Conservation (phyloP, 805 yeast species). For the Ogataea minuta region DNA sequence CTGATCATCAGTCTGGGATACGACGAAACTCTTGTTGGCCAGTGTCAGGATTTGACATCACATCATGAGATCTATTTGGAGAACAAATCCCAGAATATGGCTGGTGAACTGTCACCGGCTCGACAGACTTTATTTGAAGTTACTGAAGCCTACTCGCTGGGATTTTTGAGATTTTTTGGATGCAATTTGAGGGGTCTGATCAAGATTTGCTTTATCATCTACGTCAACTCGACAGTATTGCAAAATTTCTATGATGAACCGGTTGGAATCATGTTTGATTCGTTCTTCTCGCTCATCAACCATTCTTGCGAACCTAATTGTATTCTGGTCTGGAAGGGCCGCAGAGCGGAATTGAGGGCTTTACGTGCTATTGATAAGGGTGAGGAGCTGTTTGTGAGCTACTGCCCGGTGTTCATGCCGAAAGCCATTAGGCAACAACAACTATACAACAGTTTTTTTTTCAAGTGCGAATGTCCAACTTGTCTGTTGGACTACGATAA, state of each 20-base stretch:
- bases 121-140: conserved; percentile 17
- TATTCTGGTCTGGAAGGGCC: conserved; percentile 23
- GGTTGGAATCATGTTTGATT: conserved; percentile 38
- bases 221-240: conserved; percentile 33
- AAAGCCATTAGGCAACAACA: conserved; percentile 27
- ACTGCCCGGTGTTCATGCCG: conserved; percentile 32
- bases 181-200: conserved; percentile 18
- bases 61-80: conserved; percentile 20
- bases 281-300: conserved; percentile 37
- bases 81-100: conserved; percentile 1
- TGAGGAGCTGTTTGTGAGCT: conserved; percentile 34
- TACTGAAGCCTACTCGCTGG: conserved; percentile 15
- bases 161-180: conserved; percentile 16
- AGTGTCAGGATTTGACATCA: conserved; percentile 22
- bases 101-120: not conserved
- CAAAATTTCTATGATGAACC: conserved; percentile 29
- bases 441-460: conserved; percentile 33
- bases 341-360: conserved; percentile 22
- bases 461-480: conserved; percentile 34
- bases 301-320: conserved; percentile 42
- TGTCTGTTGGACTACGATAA: conserved; percentile 30
- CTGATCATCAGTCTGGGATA: conserved; percentile 8
- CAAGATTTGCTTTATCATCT: conserved; percentile 20
- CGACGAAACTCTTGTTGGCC: conserved; percentile 8
- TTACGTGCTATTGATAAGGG: conserved; percentile 20